Conservation (phyloP, 2,329 filamentous ascomycete species). For the Alternaria viburni region DNA sequence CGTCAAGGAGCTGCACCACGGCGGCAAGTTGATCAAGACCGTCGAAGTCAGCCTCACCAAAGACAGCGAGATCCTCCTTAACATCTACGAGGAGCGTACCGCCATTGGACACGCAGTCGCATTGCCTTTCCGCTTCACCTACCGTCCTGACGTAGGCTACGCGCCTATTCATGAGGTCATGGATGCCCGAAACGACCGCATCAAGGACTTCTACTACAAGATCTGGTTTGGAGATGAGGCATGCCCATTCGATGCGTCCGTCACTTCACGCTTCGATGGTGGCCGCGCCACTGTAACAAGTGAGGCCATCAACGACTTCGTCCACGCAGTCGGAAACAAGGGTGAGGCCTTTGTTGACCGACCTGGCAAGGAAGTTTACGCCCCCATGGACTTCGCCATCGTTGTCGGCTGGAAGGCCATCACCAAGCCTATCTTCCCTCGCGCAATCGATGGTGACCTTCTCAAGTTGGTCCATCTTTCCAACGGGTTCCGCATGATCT, state of each 20-base stretch:
- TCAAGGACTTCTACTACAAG: slow-evolving; percentile 99
- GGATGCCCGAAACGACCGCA: slow-evolving; percentile 92
- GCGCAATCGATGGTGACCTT: slow-evolving; percentile 92
- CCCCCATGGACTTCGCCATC: slow-evolving; percentile 98
- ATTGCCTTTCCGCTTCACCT: slow-evolving; percentile 85
- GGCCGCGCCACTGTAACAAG: slow-evolving; percentile 85
- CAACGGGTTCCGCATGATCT: slow-evolving; percentile 98
- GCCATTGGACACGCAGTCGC: slow-evolving; percentile 82
- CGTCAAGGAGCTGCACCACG: slow-evolving; percentile 84
- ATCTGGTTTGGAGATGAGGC: slow-evolving; percentile 93
- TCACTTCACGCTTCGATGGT: slow-evolving; percentile 88
- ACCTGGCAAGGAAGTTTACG: slow-evolving; percentile 90
- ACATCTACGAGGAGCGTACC: slow-evolving; percentile 91
- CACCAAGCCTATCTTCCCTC: slow-evolving; percentile 98
- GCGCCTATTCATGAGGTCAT: slow-evolving; percentile 98
- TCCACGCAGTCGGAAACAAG: slow-evolving; percentile 98
- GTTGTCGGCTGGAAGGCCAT: slow-evolving; percentile 99
- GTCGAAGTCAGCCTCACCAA: slow-evolving; percentile 80
- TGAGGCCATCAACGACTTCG: slow-evolving; percentile 96
- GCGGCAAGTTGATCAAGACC: slow-evolving; percentile 86
- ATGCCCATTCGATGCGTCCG: slow-evolving; percentile 81
- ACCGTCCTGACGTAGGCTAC: slow-evolving; percentile 94
- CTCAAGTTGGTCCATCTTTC: slow-evolving; percentile 96
- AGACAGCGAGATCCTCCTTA: slow-evolving; percentile 82
- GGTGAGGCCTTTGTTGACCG: slow-evolving; percentile 97